phyloP scores from a whole-genome alignment of 2,329 filamentous ascomycete genomes.

The Fusarium virguliforme region DNA sequence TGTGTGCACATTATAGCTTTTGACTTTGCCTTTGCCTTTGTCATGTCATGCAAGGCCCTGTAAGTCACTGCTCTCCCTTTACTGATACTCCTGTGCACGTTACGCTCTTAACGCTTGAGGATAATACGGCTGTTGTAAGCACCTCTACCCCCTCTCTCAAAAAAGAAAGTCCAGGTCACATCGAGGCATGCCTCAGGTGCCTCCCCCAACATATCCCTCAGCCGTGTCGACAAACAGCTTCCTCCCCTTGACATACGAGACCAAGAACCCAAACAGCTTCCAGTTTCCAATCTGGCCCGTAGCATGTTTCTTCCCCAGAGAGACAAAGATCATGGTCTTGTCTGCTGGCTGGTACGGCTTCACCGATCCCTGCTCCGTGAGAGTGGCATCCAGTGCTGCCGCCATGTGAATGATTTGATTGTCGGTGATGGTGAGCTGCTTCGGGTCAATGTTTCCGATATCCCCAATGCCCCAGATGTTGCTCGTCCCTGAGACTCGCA shows the following conservation, averaged over 20 bases:
- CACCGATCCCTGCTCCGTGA: constrained; percentile 37
- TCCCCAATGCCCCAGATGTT: constrained; percentile 64
- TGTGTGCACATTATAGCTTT: too few relatives aligned
- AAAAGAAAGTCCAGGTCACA: constrained; percentile 38
- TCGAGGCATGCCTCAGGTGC: constrained; percentile 49
- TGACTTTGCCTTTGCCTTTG: too few relatives aligned
- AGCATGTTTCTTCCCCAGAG: constrained; percentile 50
- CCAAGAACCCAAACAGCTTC: constrained; percentile 54
- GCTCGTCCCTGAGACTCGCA: constrained; percentile 53
- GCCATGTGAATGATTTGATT: constrained; percentile 55
- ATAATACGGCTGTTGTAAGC: too few relatives aligned
- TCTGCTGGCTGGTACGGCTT: constrained; percentile 42
- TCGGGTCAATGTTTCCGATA: constrained; percentile 59
- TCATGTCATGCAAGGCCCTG: too few relatives aligned
- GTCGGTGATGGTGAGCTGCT: constrained; percentile 56
- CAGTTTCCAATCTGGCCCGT: constrained; percentile 56
- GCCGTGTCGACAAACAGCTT: constrained; percentile 55
- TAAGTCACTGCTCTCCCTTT: too few relatives aligned
- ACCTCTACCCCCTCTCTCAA: neutral
- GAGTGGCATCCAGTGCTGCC: constrained; percentile 50
- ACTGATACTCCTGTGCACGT: too few relatives aligned
- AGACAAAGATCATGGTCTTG: constrained; percentile 53
- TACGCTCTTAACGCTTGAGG: too few relatives aligned
- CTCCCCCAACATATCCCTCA: constrained; percentile 52
- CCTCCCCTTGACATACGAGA: constrained; percentile 55